phyloP scores from a whole-genome alignment of 129 eudicot genomes.

The Tanacetum coccineum region DNA sequence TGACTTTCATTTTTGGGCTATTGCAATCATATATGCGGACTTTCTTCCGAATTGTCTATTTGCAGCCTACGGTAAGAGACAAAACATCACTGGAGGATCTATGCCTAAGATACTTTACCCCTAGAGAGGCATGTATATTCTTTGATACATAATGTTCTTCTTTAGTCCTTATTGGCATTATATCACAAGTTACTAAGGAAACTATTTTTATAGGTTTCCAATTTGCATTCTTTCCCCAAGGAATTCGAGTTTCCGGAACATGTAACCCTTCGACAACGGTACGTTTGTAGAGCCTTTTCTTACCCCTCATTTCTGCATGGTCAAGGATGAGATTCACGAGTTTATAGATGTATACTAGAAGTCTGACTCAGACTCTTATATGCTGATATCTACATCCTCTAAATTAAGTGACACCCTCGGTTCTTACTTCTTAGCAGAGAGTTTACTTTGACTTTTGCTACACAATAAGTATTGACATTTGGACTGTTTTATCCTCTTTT shows the following conservation, averaged over 20 bases:
- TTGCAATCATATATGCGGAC: conserved; percentile 13
- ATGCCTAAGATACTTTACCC: conserved; percentile 86
- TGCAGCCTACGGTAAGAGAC: conserved; percentile 57
- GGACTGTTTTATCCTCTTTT: neutral
- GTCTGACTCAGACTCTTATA: too few relatives aligned
- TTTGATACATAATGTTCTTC: conserved; percentile 4
- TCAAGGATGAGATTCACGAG: neutral
- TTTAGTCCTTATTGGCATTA: neutral
- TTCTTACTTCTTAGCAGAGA: neutral
- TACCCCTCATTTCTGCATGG: conserved; percentile 6
- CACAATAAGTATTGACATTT: neutral
- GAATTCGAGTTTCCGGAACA: conserved; percentile 76
- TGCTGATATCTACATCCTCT: too few relatives aligned
- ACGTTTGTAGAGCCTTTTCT: conserved; percentile 21
- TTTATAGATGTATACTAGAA: too few relatives aligned
- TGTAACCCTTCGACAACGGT: conserved; percentile 90
- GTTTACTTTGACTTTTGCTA: conserved; percentile 6
- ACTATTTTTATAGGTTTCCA: conserved; percentile 63
- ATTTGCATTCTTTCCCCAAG: conserved; percentile 88
- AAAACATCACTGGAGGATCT: conserved; percentile 54
- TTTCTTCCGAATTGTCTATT: conserved; percentile 6
- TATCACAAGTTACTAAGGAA: neutral
- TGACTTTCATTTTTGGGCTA: neutral
- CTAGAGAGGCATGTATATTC: conserved; percentile 69
- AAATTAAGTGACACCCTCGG: neutral